phyloP scores from a whole-genome alignment of 371 early-diverging fungal species.

The Lichtheimia ornata region DNA sequence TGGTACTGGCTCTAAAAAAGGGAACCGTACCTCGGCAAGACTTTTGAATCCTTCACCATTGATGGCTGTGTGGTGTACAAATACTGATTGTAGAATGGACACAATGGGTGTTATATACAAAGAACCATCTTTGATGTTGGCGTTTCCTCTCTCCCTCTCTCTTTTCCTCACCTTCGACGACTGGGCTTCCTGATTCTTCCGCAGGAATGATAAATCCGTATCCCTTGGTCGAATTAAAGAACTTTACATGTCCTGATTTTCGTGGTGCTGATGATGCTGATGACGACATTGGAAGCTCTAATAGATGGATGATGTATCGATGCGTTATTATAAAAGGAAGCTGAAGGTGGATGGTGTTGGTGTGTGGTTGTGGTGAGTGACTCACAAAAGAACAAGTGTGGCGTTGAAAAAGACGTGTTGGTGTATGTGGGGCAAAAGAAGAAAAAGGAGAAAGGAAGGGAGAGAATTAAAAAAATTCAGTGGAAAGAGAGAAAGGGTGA shows the following conservation, averaged over 20 bases:
- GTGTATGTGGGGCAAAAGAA: neutral
- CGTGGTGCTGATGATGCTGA: conserved; percentile 20
- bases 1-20: neutral
- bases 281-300: neutral
- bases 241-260: conserved; percentile 79
- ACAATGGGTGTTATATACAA: neutral
- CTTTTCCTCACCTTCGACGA: conserved; percentile 60
- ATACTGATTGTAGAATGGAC: conserved; percentile 52
- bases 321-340: neutral
- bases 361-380: neutral
- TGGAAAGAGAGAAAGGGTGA: neutral
- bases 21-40: conserved; percentile 68
- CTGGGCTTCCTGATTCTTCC: conserved; percentile 46
- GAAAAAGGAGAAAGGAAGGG: neutral
- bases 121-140: neutral
- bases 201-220: conserved; percentile 86
- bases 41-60: conserved; percentile 86
- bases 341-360: neutral
- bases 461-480: neutral
- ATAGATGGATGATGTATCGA: conserved; percentile 2
- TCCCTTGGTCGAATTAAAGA: conserved; percentile 87
- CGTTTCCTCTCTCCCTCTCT: neutral
- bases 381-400: neutral
- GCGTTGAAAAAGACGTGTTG: neutral
- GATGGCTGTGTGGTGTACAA: conserved; percentile 90